Conservation (phyloP, 176 grass and related monocot genomes). For the Aegilops umbellulata region DNA sequence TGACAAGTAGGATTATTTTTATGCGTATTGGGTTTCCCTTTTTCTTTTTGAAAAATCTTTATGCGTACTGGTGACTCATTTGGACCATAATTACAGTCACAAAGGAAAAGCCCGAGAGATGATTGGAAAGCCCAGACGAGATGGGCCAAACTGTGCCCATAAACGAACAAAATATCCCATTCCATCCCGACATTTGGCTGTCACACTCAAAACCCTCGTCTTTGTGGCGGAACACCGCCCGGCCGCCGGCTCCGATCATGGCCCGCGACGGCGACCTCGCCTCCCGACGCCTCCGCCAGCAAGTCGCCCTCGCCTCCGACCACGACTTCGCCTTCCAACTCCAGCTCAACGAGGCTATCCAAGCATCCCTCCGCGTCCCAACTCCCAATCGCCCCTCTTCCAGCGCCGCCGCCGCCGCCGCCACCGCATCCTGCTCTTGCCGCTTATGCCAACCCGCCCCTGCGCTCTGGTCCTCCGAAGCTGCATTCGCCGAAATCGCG, state of each 20-base stretch:
- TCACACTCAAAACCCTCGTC: neutral
- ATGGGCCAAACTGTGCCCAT: neutral
- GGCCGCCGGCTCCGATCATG: neutral
- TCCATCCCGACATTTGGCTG: neutral
- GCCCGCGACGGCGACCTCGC: conserved; percentile 12
- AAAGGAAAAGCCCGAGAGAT: no score
- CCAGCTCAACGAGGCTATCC: conserved; percentile 45
- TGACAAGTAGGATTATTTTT: no score
- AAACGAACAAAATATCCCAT: neutral
- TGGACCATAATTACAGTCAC: no score
- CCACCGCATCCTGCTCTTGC: neutral
- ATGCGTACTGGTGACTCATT: no score
- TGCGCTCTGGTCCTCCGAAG: neutral
- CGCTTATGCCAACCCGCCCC: neutral
- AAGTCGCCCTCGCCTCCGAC: neutral
- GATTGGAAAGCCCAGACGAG: neutral
- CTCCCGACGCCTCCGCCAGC: conserved; percentile 27
- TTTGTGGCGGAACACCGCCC: neutral
- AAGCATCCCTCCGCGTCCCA: conserved; percentile 12
- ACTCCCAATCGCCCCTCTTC: neutral
- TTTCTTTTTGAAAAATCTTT: no score
- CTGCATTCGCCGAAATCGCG: conserved; percentile 30
- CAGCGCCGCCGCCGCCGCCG: neutral
- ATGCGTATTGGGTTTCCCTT: no score
- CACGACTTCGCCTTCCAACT: conserved; percentile 37